phyloP scores from a whole-genome alignment of 108 stramenopile genomes.

The Epithemia pelagica region DNA sequence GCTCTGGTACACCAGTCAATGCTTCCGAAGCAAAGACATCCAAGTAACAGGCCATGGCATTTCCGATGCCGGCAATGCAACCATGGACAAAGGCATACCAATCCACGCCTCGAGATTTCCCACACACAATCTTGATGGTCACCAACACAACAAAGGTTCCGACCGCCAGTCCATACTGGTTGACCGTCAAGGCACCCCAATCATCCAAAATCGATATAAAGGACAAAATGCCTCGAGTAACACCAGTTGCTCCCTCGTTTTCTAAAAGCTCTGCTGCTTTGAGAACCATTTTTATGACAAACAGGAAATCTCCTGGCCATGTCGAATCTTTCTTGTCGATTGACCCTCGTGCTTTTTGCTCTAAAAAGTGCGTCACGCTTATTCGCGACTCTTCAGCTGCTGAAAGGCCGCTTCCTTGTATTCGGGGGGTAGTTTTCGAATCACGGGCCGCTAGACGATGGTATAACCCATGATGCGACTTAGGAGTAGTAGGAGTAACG shows the following conservation, averaged over 20 bases:
- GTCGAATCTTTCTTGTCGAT: too few relatives aligned
- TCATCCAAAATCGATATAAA: conserved; percentile 7
- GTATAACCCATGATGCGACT: too few relatives aligned
- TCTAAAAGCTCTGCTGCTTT: conserved; percentile 1
- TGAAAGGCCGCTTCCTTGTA: too few relatives aligned
- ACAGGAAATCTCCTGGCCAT: too few relatives aligned
- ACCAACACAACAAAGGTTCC: conserved; percentile 1
- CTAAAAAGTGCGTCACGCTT: too few relatives aligned
- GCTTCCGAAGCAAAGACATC: conserved; percentile 27
- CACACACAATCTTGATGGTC: conserved; percentile 2
- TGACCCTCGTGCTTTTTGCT: too few relatives aligned
- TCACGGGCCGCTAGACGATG: too few relatives aligned
- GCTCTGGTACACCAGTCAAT: conserved; percentile 43
- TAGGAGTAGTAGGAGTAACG: too few relatives aligned
- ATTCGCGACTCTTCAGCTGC: too few relatives aligned
- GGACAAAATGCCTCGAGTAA: background rate
- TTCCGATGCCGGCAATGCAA: conserved; percentile 20
- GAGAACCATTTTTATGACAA: background rate
- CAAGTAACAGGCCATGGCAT: conserved; percentile 28
- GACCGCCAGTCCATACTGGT: background rate
- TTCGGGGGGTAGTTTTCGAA: too few relatives aligned
- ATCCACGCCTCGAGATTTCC: conserved; percentile 26
- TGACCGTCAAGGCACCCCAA: conserved; percentile 8
- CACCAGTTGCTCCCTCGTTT: background rate
- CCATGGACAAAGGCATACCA: conserved; percentile 51